These are phyloP conservation scores for Rhizoctonia solani DNA, from an alignment of 1,284 basidiomycete genomes.

Conservation along the genomic window DNA sequence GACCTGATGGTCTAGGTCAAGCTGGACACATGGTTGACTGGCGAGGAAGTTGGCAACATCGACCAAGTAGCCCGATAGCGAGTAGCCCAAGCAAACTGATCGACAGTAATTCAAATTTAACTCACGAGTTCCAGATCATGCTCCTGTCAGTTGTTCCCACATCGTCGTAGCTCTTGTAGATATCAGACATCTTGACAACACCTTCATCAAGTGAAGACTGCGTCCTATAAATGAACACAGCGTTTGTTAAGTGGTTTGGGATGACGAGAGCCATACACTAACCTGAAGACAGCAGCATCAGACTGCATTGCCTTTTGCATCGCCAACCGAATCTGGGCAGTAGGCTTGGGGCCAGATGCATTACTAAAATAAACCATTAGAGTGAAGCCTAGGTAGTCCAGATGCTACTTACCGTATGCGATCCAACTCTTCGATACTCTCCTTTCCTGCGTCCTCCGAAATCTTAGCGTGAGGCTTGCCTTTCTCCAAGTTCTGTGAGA, in stretches of 20 bases:
- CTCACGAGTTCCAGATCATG: conserved; percentile 98
- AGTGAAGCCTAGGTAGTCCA: neutral
- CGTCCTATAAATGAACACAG: conserved; percentile 59
- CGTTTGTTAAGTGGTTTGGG: neutral
- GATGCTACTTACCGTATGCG: conserved; percentile 63
- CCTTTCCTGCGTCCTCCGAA: conserved; percentile 83
- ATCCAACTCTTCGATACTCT: conserved; percentile 89
- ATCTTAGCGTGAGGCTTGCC: conserved; percentile 92
- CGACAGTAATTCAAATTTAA: conserved; percentile 36
- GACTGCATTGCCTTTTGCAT: conserved; percentile 99
- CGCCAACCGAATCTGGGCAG: conserved; percentile 87
- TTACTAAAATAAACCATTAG: conserved; percentile 52
- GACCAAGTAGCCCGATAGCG: no score
- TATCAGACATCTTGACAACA: conserved; percentile 81
- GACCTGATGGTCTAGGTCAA: no score
- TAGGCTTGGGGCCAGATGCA: conserved; percentile 80
- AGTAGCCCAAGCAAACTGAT: conserved; percentile 36
- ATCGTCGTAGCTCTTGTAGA: conserved; percentile 87
- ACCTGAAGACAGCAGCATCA: conserved; percentile 90
- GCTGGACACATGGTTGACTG: no score
- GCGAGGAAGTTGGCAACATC: no score
- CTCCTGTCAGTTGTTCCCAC: conserved; percentile 97
- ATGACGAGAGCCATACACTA: conserved; percentile 39
- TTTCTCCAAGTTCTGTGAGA: conserved; percentile 87
- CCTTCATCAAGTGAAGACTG: conserved; percentile 91